Percentiles rank a stretch among this genome's conserved stretches.
Evolutionary conservation across 805 yeast genomes (phyloP).

Genomic region (Brettanomyces sp.): DNA sequence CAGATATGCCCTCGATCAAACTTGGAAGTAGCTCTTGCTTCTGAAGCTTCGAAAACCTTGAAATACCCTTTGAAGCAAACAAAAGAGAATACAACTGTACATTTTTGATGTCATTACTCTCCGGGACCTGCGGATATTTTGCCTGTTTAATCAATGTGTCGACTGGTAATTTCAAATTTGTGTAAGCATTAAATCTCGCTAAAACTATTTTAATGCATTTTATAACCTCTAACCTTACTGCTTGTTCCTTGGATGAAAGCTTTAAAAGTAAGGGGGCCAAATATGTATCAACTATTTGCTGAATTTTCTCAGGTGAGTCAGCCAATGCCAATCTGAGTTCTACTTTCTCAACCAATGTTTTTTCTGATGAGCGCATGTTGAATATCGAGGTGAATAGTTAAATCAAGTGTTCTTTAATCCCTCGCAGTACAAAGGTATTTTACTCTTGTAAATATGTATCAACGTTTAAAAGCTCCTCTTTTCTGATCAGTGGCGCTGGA

Average conservation of each 20-base stretch:
- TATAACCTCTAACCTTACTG: conserved; percentile 55
- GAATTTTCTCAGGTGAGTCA: conserved; percentile 53
- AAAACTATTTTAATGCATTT: conserved; percentile 59
- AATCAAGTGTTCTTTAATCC: too few species aligned
- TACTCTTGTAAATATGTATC: too few species aligned
- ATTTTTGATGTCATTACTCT: conserved; percentile 33
- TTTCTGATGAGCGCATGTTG: conserved; percentile 31
- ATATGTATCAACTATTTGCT: conserved; percentile 48
- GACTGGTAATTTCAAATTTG: conserved; percentile 52
- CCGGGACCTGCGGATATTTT: conserved; percentile 38
- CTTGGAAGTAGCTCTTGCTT: conserved; percentile 36
- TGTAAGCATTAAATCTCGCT: conserved; percentile 53
- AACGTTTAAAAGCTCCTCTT: too few species aligned
- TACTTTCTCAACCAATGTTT: conserved; percentile 60
- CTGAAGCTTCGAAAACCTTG: conserved; percentile 34
- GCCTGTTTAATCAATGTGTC: conserved; percentile 56
- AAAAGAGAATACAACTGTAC: conserved; percentile 56
- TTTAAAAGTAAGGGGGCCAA: conserved; percentile 74
- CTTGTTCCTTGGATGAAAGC: conserved; percentile 57
- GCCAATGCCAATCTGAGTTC: conserved; percentile 79
- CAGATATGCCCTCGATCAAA: conserved; percentile 37
- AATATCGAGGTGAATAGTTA: too few species aligned
- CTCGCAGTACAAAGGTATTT: too few species aligned
- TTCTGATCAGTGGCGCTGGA: too few species aligned
- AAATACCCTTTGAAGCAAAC: conserved; percentile 60